Conservation (phyloP, 768 basidiomycete species). For the Collybia sordida region DNA sequence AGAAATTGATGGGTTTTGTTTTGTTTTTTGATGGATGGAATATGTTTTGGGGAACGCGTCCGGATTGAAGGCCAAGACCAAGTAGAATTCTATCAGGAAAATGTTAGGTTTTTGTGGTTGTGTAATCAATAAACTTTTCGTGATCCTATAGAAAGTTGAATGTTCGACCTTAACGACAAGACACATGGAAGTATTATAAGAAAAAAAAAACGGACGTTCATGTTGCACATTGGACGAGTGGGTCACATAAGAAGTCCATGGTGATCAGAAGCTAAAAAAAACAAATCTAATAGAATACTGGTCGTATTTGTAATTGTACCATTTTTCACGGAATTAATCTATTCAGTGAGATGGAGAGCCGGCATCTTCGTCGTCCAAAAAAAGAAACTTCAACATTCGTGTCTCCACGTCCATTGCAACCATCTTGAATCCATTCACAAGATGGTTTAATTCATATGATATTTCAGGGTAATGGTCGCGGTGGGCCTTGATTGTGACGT, state of each 20-base stretch:
- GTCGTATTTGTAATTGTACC: background rate
- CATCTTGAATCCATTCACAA: background rate
- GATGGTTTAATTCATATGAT: background rate
- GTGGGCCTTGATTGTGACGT: background rate
- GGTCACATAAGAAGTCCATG: slow-evolving; percentile 42
- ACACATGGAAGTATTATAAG: slow-evolving; percentile 41
- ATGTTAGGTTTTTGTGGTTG: too few species aligned
- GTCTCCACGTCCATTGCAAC: background rate
- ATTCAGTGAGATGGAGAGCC: too few species aligned
- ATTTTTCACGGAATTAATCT: too few species aligned
- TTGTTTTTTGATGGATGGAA: too few species aligned
- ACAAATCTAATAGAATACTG: background rate
- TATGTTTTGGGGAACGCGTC: too few species aligned
- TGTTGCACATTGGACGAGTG: slow-evolving; percentile 53
- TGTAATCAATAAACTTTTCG: too few species aligned
- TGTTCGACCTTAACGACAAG: too few species aligned
- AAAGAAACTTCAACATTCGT: background rate
- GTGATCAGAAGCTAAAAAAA: slow-evolving; percentile 8
- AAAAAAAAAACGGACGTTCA: slow-evolving; percentile 34
- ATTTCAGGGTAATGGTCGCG: background rate
- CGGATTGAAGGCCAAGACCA: too few species aligned
- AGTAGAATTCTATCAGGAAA: too few species aligned
- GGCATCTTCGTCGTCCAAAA: too few species aligned
- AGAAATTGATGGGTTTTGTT: too few species aligned
- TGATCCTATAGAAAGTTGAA: too few species aligned